Base-by-base conservation (phyloP, 176 grass and related monocot genomes). In the Saccharum spontaneum region DNA sequence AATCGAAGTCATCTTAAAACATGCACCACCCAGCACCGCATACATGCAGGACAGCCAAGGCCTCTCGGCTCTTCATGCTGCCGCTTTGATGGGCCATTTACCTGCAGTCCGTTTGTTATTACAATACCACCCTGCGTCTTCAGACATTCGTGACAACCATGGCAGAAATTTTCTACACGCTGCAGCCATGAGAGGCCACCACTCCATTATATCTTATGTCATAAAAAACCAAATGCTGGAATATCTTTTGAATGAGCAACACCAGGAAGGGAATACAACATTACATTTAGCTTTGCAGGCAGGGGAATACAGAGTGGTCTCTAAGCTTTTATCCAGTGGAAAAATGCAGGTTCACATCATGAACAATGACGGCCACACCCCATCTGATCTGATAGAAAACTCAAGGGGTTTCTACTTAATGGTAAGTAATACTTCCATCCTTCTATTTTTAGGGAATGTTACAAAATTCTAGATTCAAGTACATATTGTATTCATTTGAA, bases 131-230 rank as follows among this genome's bases (percentile, higher is more conserved):
- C 91, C 87, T 4, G 88, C 81, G 11, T 87, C 80, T 37, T 62
- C 82, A 40, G 84, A 92, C 49, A 31, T 87, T 5, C 79, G 49
- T 0, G 87, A 90, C 3, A 72, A 73, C 48, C 3, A 22, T 3
- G 91, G 90, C 8, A 34, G 14, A 61, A 92, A 26, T 4, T 92
- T 92, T 69, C 18, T 92, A 1, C 87, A 92, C 52, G 73, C 50
- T 43, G 84, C 77, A 13, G 69, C 73, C 13, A 44, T 65, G 71
- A 55, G 28, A 46, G 88, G 82, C 10, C 7, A 39, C 24, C 10
- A 37, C 1, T 85, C 74, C 7, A 39, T 90, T 28, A 3, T 80
- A 1, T 48, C 67, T 0, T 13, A 77, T 50, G 76, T 60, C 6
- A 14, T 10, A 4, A 44, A 37, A 8, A 75, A 4, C 48, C 26